A percentile compares a stretch with the other conserved stretches of the same genome.
These are phyloP conservation scores for Stemphylium vesicarium DNA, from an alignment of 2,329 filamentous ascomycete species.

Conservation along the genomic window DNA sequence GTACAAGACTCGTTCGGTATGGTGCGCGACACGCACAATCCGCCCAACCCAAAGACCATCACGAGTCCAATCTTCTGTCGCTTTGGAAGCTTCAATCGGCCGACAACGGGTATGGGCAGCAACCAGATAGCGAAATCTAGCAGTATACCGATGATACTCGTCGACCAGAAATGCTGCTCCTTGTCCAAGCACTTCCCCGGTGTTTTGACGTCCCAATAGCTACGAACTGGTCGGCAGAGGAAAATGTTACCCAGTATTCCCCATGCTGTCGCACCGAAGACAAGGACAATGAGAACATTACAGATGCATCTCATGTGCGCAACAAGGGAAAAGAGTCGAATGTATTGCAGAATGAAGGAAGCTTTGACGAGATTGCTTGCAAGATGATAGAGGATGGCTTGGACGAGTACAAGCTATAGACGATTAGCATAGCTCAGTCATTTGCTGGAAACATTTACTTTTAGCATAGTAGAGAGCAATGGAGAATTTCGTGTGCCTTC, in stretches of 20 bases:
- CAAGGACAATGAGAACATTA: constrained; percentile 24
- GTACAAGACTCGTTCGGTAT: not conserved
- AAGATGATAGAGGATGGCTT: constrained; percentile 41
- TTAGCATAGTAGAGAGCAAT: constrained; percentile 20
- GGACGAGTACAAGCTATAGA: constrained; percentile 37
- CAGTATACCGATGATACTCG: constrained; percentile 35
- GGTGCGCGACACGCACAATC: constrained; percentile 35
- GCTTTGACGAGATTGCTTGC: constrained; percentile 42
- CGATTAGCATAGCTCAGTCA: not conserved
- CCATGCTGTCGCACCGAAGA: constrained; percentile 30
- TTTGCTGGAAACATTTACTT: not conserved
- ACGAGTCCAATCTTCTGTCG: constrained; percentile 43
- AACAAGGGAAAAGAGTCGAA: constrained; percentile 31
- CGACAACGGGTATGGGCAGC: constrained; percentile 38
- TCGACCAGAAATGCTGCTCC: constrained; percentile 33
- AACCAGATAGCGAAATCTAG: constrained; percentile 42
- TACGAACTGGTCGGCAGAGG: constrained; percentile 34
- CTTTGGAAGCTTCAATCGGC: constrained; percentile 37
- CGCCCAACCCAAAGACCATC: constrained; percentile 46
- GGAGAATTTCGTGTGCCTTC: not conserved
- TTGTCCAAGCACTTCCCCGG: constrained; percentile 33
- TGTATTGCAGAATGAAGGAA: constrained; percentile 43
- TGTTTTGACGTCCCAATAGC: constrained; percentile 32
- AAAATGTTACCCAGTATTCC: constrained; percentile 39
- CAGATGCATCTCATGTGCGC: constrained; percentile 17